Percentiles rank a stretch among this genome's conserved stretches.
Evolutionary conservation across 352 stramenopile species (phyloP).

Genomic region (Elongisporangium anandrum): DNA sequence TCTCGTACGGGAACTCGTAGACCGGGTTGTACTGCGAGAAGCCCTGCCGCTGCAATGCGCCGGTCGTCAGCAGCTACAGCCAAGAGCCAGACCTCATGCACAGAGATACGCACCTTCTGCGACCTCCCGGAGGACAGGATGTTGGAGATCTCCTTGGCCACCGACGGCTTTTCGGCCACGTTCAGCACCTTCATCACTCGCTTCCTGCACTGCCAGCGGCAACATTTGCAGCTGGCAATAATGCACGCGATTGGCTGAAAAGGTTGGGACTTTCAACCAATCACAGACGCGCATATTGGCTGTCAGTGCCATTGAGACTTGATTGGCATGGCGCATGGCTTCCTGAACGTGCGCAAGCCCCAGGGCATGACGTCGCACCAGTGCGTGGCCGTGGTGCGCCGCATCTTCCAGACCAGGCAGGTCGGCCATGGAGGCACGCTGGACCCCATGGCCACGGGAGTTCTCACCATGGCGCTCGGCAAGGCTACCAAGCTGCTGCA

Average conservation of each 20-base stretch:
- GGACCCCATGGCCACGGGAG: conserved; percentile 87
- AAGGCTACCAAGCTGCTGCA: conserved; percentile 81
- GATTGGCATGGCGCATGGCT: conserved; percentile 34
- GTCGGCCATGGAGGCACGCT: conserved; percentile 82
- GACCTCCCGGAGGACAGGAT: conserved; percentile 86
- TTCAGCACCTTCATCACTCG: conserved; percentile 89
- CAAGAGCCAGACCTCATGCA: neutral
- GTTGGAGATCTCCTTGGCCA: conserved; percentile 95
- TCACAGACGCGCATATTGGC: neutral
- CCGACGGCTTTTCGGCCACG: conserved; percentile 99
- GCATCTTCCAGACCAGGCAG: conserved; percentile 64
- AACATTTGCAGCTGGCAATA: conserved; percentile 7
- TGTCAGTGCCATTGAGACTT: neutral
- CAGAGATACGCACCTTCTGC: conserved; percentile 44
- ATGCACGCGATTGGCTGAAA: conserved; percentile 16
- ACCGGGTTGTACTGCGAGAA: conserved; percentile 89
- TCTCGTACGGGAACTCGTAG: conserved; percentile 90
- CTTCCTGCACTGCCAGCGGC: conserved; percentile 6
- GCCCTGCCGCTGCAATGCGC: conserved; percentile 37
- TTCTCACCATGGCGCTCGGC: conserved; percentile 76
- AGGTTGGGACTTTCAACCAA: conserved; percentile 7
- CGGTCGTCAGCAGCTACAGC: neutral
- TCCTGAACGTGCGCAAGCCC: conserved; percentile 82
- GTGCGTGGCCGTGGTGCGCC: conserved; percentile 64
- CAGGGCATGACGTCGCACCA: conserved; percentile 72